phyloP scores from a whole-genome alignment of 1,139 yeast genomes.

The Yamadazyma conglobata region DNA sequence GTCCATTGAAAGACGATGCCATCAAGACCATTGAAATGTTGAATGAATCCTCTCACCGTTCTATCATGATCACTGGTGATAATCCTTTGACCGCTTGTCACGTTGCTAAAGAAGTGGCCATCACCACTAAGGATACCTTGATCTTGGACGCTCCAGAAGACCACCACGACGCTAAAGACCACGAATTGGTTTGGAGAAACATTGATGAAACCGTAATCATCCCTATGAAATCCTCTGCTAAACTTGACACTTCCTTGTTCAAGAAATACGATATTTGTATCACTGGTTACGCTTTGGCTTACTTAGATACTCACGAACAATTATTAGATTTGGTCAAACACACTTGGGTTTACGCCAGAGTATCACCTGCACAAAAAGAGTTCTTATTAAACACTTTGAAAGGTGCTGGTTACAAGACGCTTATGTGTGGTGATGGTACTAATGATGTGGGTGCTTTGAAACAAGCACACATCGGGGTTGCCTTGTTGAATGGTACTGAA shows the following conservation, averaged over 20 bases:
- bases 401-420: constrained; percentile 84
- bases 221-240: constrained; percentile 62
- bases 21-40: constrained; percentile 86
- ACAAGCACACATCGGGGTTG: constrained; percentile 98
- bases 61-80: constrained; percentile 98
- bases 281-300: constrained; percentile 85
- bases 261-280: constrained; percentile 80
- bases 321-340: constrained; percentile 72
- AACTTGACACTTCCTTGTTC: constrained; percentile 57
- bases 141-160: constrained; percentile 86
- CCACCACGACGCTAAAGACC: constrained; percentile 49
- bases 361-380: constrained; percentile 94
- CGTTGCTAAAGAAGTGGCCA: constrained; percentile 90
- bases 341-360: constrained; percentile 98
- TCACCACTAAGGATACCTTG: constrained; percentile 74
- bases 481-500: constrained; percentile 93
- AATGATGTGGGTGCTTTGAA: constrained; percentile 99
- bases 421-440: constrained; percentile 99
- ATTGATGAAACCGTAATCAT: constrained; percentile 72
- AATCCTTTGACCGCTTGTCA: constrained; percentile 98
- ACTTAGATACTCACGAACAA: constrained; percentile 61
- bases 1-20: constrained; percentile 95
- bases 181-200: constrained; percentile 76
- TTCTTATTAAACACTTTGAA: constrained; percentile 80
- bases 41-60: constrained; percentile 92